Conservation (phyloP, 176 grass and related monocot species). For the Carex kokanica region DNA sequence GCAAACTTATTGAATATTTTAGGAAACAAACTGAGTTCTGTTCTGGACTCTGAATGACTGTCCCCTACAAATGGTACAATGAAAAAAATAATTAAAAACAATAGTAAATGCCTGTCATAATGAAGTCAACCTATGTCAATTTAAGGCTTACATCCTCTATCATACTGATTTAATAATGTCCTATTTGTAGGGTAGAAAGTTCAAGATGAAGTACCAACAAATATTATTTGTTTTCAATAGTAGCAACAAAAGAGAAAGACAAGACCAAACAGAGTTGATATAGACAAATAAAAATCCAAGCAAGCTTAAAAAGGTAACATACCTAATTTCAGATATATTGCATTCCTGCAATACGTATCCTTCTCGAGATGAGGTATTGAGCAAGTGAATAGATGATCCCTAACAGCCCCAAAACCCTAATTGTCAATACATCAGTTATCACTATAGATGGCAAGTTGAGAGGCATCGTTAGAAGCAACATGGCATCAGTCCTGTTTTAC, state of each 20-base stretch:
- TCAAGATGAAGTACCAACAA: background rate
- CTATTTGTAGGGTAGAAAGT: background rate
- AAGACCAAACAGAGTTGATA: background rate
- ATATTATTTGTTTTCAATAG: background rate
- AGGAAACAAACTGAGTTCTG: background rate
- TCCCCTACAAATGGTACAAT: background rate
- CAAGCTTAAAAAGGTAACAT: slow-evolving; percentile 38
- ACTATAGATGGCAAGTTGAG: slow-evolving; percentile 85
- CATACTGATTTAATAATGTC: background rate
- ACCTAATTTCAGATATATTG: slow-evolving; percentile 76
- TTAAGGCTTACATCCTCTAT: background rate
- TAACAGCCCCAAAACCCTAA: slow-evolving; percentile 86
- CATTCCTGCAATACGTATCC: slow-evolving; percentile 94
- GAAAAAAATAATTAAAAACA: background rate
- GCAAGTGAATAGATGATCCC: slow-evolving; percentile 89
- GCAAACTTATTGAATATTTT: background rate
- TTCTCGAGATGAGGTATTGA: slow-evolving; percentile 84
- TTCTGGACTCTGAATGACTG: background rate
- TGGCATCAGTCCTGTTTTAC: slow-evolving; percentile 78
- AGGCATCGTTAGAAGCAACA: slow-evolving; percentile 84
- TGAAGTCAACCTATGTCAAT: background rate
- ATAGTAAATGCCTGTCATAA: background rate
- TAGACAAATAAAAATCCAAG: background rate
- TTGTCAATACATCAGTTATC: slow-evolving; percentile 76
- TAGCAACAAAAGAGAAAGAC: background rate